Conservation (phyloP, 1,139 yeast species). For the Candida sojae region DNA sequence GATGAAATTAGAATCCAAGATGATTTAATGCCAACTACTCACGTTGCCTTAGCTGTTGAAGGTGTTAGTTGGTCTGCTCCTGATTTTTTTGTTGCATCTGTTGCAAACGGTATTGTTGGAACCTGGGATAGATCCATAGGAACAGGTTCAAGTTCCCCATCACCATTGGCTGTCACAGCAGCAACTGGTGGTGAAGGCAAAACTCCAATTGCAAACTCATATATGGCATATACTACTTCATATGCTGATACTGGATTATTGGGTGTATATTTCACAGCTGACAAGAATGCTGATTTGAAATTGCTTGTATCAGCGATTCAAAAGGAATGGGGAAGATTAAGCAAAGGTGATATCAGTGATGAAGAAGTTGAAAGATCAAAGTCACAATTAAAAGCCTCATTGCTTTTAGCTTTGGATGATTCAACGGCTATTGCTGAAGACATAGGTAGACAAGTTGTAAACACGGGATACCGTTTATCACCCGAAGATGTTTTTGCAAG, state of each 20-base stretch:
- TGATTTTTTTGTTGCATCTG: constrained; percentile 92
- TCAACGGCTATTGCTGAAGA: constrained; percentile 97
- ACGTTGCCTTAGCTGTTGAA: constrained; percentile 93
- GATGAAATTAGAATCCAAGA: constrained; percentile 87
- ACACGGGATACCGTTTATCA: constrained; percentile 86
- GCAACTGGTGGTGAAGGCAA: constrained; percentile 59
- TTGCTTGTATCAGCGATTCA: constrained; percentile 71
- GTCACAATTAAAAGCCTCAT: constrained; percentile 90
- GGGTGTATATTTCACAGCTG: constrained; percentile 94
- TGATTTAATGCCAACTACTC: constrained; percentile 81
- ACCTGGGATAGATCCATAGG: constrained; percentile 97
- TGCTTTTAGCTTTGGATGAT: constrained; percentile 86
- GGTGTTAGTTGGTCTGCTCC: constrained; percentile 98
- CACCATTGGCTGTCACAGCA: constrained; percentile 76
- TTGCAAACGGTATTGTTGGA: constrained; percentile 95
- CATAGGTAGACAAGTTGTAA: constrained; percentile 94
- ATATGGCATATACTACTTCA: constrained; percentile 94
- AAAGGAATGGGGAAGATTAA: constrained; percentile 87
- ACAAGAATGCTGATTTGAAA: constrained; percentile 66
- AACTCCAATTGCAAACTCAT: constrained; percentile 80
- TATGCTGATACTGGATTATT: constrained; percentile 97
- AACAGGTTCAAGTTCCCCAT: constrained; percentile 67
- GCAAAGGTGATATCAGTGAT: constrained; percentile 71
- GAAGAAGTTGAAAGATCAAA: constrained; percentile 93
- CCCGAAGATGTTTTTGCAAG: constrained; percentile 91